These are phyloP conservation scores for Areca catechu DNA, from an alignment of 176 grass and related monocot species.

Conservation along the genomic window DNA sequence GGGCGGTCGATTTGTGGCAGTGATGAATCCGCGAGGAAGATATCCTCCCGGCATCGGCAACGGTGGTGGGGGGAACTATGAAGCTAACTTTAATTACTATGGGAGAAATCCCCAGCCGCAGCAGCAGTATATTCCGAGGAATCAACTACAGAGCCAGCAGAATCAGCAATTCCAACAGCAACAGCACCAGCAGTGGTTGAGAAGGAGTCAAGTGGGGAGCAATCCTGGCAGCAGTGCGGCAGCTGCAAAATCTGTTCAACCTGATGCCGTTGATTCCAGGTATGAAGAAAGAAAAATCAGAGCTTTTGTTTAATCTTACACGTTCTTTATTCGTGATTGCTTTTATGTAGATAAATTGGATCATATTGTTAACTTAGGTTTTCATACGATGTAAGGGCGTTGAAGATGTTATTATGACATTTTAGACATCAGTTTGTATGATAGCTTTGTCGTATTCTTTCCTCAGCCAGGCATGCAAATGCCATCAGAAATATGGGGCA, in stretches of 20 bases:
- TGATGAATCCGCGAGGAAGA: constrained; percentile 77
- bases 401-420: no score
- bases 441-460: no score
- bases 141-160: constrained; percentile 19
- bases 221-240: constrained; percentile 19
- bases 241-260: constrained; percentile 27
- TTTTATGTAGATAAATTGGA: no score
- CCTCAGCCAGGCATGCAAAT: no score
- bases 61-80: constrained; percentile 36
- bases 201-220: constrained; percentile 45
- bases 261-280: constrained; percentile 44
- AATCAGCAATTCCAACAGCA: constrained; percentile 30
- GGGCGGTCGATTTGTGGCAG: no score
- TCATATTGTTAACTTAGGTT: no score
- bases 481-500: no score
- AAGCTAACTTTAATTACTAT: constrained; percentile 25
- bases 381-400: no score
- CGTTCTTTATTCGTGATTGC: no score
- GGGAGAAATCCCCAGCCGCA: constrained; percentile 31
- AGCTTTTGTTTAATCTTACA: no score
- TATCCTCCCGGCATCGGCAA: constrained; percentile 61
- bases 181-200: constrained; percentile 69
- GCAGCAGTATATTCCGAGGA: constrained; percentile 25
- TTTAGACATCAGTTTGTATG: no score
- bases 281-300: constrained; percentile 6